Evolutionary conservation across 306 rosid genomes (phyloP).

Genomic region (Coriaria nepalensis): DNA sequence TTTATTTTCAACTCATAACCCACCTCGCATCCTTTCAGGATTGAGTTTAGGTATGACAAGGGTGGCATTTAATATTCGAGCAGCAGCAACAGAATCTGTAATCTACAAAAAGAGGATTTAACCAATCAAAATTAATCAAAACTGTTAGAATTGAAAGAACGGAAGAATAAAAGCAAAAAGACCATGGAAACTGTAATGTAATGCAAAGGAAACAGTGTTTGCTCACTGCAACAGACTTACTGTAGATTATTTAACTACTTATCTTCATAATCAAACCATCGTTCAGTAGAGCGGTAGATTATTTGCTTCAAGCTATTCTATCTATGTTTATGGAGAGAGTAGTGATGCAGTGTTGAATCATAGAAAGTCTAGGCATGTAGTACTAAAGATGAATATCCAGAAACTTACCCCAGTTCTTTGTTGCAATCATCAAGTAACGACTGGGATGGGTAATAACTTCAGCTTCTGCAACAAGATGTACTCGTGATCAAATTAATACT

Average conservation of each 20-base stretch:
- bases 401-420: conserved; percentile 90
- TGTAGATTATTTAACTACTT: too few species aligned
- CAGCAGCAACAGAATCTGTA: conserved; percentile 94
- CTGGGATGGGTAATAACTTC: conserved; percentile 34
- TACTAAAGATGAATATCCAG: conserved; percentile 10
- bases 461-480: conserved; percentile 39
- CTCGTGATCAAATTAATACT: conserved; percentile 8
- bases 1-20: conserved; percentile 13
- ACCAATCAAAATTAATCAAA: conserved; percentile 16
- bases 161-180: conserved; percentile 10
- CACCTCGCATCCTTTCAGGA: conserved; percentile 96
- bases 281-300: too few species aligned
- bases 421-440: conserved; percentile 73
- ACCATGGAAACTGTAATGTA: neutral
- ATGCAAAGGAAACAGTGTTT: too few species aligned
- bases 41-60: conserved; percentile 92
- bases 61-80: conserved; percentile 88
- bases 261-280: too few species aligned
- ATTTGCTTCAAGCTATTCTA: too few species aligned
- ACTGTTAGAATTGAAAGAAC: conserved; percentile 8
- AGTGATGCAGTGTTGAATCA: too few species aligned
- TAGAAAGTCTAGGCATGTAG: too few species aligned
- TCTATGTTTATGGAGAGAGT: too few species aligned
- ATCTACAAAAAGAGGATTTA: conserved; percentile 47
- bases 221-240: too few species aligned